Conservation (phyloP, 768 basidiomycete genomes). For the Baorangia bicolor region DNA sequence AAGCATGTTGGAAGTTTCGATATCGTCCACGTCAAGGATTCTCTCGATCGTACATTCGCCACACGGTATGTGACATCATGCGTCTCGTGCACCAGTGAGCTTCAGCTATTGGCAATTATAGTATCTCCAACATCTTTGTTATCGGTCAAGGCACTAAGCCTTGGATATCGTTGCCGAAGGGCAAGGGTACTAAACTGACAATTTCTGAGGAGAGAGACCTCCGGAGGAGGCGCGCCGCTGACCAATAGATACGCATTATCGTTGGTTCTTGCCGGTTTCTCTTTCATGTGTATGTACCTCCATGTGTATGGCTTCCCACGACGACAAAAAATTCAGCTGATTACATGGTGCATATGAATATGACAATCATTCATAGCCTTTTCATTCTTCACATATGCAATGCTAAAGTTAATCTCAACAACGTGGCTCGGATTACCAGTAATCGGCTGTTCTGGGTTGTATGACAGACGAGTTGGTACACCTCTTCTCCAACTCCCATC, state of each 20-base stretch:
- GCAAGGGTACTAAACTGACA: slow-evolving; percentile 96
- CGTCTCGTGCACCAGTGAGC: not conserved
- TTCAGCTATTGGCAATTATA: slow-evolving; percentile 29
- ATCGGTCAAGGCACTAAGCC: slow-evolving; percentile 95
- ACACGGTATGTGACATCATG: slow-evolving; percentile 69
- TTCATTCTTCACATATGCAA: not conserved
- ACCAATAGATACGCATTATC: slow-evolving; percentile 46
- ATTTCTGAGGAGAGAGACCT: slow-evolving; percentile 96
- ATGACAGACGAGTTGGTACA: slow-evolving; percentile 41
- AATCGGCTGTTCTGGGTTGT: slow-evolving; percentile 41
- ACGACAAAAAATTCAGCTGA: slow-evolving; percentile 21
- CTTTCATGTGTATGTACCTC: slow-evolving; percentile 12
- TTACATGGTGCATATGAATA: slow-evolving; percentile 16
- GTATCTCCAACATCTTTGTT: slow-evolving; percentile 96
- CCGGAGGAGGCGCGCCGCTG: slow-evolving; percentile 78
- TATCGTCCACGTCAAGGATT: slow-evolving; percentile 97
- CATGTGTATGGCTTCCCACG: slow-evolving; percentile 21
- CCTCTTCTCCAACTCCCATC: slow-evolving; percentile 84
- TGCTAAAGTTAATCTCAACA: not conserved
- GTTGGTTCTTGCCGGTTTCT: slow-evolving; percentile 2
- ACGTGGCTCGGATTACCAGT: slow-evolving; percentile 38
- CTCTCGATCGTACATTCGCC: slow-evolving; percentile 92
- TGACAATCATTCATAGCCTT: slow-evolving; percentile 1
- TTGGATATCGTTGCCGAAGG: slow-evolving; percentile 95
- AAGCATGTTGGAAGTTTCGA: slow-evolving; percentile 98